Evolutionary conservation across 2,329 filamentous ascomycete genomes (phyloP), one percentile per base, ranked within the genome.

Genomic region (Exserohilum turcica): DNA sequence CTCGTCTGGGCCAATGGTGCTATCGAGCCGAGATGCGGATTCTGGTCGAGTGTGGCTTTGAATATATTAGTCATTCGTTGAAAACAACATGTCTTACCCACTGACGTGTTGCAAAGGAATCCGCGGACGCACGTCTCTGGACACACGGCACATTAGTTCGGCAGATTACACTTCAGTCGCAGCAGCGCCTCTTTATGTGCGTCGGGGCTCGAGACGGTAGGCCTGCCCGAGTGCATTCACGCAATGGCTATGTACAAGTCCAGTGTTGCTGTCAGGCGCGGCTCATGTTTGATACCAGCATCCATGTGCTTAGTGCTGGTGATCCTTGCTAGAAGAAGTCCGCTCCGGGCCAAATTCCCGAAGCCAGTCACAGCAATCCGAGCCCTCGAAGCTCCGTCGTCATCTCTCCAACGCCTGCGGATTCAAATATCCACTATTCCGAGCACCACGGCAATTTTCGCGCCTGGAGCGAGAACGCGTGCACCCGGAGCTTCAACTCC

Each of bases 41-140:
- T 39, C 16, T 29, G 29, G 16, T 38, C 35, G 15, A 40, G 31
- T 19, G 40, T 27, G 42, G 40, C 38, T 32, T 54, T n/a, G 51
- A 54, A 31, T 50, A 31, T 31, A 50, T 44, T 50, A 50, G 51
- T 50, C 51, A 45, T 45, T 50, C 38, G 35, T 48, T 29, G 33
- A 32, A 45, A 16, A 19, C 24, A 19, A 36, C 29, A 40, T 51
- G 47, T 36, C 16, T 28, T 39, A 5, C 8, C 37, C 36, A 44
- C 47, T 54, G 31, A 46, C 31, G 40, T 43, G 40, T 18, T 36
- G 46, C 15, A 50, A 50, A 40, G 19, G 45, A 24, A 42, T 36
- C 43, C 19, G 42, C 42, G 36, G 27, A 27, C 29, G 10, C 21
- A 54, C 15, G 44, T 46, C 31, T 31, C 24, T 54, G 24, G 42